These are phyloP conservation scores for Jackrogersella multiformis DNA, from an alignment of 495 filamentous ascomycete species.

Conservation along the genomic window DNA sequence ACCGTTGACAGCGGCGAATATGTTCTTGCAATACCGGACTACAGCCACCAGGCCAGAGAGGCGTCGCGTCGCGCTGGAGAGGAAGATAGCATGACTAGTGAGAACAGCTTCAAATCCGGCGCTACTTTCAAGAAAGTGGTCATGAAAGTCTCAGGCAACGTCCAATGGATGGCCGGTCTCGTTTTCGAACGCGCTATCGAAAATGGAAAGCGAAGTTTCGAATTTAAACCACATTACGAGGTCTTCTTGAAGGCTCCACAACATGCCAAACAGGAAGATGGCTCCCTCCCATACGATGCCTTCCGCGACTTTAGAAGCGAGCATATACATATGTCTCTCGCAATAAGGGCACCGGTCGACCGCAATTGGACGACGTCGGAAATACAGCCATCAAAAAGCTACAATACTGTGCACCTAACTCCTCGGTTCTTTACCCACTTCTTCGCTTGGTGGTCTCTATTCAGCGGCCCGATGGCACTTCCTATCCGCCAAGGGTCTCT, in stretches of 20 bases:
- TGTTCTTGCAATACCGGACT: conserved; percentile 92
- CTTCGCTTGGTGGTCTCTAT: conserved; percentile 97
- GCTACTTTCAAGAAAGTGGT: conserved; percentile 95
- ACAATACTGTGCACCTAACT: conserved; percentile 92
- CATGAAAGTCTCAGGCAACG: conserved; percentile 97
- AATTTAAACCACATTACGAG: conserved; percentile 92
- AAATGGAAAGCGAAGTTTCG: conserved; percentile 73
- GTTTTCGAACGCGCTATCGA: conserved; percentile 86
- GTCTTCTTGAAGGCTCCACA: conserved; percentile 84
- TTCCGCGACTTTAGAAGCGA: conserved; percentile 94
- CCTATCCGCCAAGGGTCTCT: conserved; percentile 91
- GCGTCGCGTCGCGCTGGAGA: conserved; percentile 66
- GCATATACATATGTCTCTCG: conserved; percentile 92
- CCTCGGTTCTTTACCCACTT: conserved; percentile 98
- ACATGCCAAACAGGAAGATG: conserved; percentile 64
- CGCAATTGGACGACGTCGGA: conserved; percentile 81
- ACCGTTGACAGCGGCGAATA: conserved; percentile 94
- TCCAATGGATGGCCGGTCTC: conserved; percentile 87
- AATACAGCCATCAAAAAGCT: conserved; percentile 78
- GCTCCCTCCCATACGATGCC: conserved; percentile 79
- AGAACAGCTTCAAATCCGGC: conserved; percentile 72
- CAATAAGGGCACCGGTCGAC: conserved; percentile 82
- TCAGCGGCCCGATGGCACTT: conserved; percentile 92
- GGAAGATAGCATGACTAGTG: conserved; percentile 68
- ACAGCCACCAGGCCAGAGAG: conserved; percentile 83